These are phyloP conservation scores for Diaporthe eres DNA, from an alignment of 2,329 filamentous ascomycete genomes.

Conservation along the genomic window DNA sequence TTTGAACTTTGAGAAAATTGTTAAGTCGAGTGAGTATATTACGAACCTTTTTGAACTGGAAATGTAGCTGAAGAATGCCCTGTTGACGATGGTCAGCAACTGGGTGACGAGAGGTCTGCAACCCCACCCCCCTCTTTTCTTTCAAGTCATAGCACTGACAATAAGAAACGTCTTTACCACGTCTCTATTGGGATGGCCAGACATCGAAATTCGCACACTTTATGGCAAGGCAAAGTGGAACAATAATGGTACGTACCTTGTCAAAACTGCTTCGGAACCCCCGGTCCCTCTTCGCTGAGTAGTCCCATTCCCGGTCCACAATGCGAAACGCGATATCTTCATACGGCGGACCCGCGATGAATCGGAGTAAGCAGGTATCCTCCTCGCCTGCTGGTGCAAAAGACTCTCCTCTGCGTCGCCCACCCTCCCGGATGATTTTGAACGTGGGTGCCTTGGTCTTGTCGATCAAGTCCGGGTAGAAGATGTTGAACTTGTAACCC, in stretches of 20 bases:
- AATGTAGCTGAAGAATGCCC: constrained; percentile 96
- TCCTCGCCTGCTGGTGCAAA: constrained; percentile 95
- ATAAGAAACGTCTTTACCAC: background rate
- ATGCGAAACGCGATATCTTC: constrained; percentile 98
- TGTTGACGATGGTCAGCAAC: constrained; percentile 53
- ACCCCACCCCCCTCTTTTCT: background rate
- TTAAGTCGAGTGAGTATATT: constrained; percentile 43
- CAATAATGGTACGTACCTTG: constrained; percentile 75
- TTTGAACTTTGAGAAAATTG: background rate
- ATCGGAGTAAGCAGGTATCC: constrained; percentile 96
- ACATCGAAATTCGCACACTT: constrained; percentile 3
- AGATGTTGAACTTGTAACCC: constrained; percentile 99
- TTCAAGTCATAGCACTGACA: background rate
- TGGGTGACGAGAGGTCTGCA: constrained; percentile 24
- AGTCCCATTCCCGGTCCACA: constrained; percentile 99
- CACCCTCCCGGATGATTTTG: constrained; percentile 94
- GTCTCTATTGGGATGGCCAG: background rate
- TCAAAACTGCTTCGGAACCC: constrained; percentile 98
- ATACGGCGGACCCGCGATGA: constrained; percentile 95
- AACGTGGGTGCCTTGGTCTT: constrained; percentile 95
- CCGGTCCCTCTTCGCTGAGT: constrained; percentile 93
- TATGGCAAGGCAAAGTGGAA: background rate
- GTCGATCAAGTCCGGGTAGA: constrained; percentile 97
- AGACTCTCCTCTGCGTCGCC: constrained; percentile 89
- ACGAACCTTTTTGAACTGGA: constrained; percentile 95